Evolutionary conservation across 768 basidiomycete genomes (phyloP).

Genomic region (Cantharellus cinnabarinus): DNA sequence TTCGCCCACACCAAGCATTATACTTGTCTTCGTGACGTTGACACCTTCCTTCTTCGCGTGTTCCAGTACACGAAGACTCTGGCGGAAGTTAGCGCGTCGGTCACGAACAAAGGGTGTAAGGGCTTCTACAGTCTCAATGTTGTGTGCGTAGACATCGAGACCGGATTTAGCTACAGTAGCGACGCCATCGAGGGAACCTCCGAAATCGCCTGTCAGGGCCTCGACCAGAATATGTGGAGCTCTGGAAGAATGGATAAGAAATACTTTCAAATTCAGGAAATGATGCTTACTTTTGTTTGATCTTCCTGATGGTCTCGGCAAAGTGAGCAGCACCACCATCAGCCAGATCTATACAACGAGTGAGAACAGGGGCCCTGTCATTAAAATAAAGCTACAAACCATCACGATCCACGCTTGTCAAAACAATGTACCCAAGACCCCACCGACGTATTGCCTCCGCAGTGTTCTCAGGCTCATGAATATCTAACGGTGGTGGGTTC

Average conservation of each 20-base stretch:
- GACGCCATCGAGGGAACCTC: slow-evolving; percentile 54
- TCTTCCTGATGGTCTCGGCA: slow-evolving; percentile 83
- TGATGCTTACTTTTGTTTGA: slow-evolving; percentile 67
- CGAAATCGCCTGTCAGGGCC: slow-evolving; percentile 89
- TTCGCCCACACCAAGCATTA: slow-evolving; percentile 97
- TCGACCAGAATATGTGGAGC: slow-evolving; percentile 93
- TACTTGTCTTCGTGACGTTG: slow-evolving; percentile 86
- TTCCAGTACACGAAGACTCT: slow-evolving; percentile 60
- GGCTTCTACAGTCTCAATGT: slow-evolving; percentile 88
- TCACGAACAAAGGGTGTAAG: slow-evolving; percentile 91
- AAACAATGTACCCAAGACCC: slow-evolving; percentile 93
- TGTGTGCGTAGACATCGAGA: slow-evolving; percentile 94
- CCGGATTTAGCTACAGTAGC: slow-evolving; percentile 77
- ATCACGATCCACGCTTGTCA: slow-evolving; percentile 93
- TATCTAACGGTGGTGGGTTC: slow-evolving; percentile 74
- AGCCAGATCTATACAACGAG: slow-evolving; percentile 40
- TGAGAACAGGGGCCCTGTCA: slow-evolving; percentile 12
- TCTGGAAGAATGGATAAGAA: slow-evolving; percentile 20
- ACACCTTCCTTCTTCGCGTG: slow-evolving; percentile 72
- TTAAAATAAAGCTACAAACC: slow-evolving; percentile 25
- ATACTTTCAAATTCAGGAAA: not conserved
- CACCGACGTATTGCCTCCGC: slow-evolving; percentile 95
- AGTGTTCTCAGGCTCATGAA: slow-evolving; percentile 94
- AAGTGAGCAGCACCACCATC: slow-evolving; percentile 92
- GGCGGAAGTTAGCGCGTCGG: slow-evolving; percentile 57